Evolutionary conservation across 495 filamentous ascomycete genomes (phyloP).

Genomic region (Aspergillus conjunctus): DNA sequence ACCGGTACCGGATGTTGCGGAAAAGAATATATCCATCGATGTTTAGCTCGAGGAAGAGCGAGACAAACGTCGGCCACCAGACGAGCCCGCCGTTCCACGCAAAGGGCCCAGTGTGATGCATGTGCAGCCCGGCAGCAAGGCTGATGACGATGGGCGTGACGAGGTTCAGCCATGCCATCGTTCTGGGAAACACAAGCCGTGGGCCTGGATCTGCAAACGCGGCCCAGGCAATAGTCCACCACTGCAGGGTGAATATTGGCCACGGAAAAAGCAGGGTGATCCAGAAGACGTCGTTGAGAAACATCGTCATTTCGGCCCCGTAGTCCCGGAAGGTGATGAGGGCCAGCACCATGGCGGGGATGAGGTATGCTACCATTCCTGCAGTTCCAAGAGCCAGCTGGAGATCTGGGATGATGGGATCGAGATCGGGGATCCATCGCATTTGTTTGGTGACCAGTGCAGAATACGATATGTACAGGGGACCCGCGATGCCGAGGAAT

Average conservation of each 20-base stretch:
- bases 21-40: background rate
- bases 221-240: conserved; percentile 14
- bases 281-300: conserved; percentile 10
- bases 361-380: background rate
- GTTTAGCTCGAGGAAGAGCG: background rate
- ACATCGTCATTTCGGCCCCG: conserved; percentile 5
- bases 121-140: conserved; percentile 3
- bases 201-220: background rate
- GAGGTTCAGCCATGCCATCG: background rate
- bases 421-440: background rate
- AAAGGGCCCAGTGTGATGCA: conserved; percentile 8
- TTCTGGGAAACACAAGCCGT: background rate
- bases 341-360: conserved; percentile 1
- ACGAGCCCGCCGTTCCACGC: conserved; percentile 11
- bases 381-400: background rate
- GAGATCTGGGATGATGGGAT: conserved; percentile 2
- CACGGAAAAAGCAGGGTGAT: background rate
- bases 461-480: background rate
- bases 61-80: conserved; percentile 3
- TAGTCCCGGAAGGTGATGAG: conserved; percentile 12
- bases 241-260: conserved; percentile 6
- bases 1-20: no score
- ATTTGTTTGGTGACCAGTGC: background rate
- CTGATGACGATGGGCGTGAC: background rate
- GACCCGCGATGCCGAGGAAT: background rate